These are phyloP conservation scores for Coffea canephora DNA, from an alignment of 257 asterid species.

Conservation along the genomic window DNA sequence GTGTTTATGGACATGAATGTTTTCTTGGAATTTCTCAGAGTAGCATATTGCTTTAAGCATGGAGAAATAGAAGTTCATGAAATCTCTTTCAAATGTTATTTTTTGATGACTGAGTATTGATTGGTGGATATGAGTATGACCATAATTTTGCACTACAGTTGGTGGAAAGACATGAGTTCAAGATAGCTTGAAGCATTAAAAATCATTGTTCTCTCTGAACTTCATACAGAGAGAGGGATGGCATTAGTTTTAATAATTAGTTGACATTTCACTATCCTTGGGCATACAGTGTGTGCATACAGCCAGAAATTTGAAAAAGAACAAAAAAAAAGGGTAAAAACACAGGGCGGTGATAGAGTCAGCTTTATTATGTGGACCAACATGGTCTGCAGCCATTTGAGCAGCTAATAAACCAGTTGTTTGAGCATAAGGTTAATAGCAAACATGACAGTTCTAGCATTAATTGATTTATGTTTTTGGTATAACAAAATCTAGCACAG, in stretches of 20 bases:
- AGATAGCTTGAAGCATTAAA: neutral
- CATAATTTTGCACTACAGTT: neutral
- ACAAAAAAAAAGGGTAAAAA: neutral
- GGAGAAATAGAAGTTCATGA: neutral
- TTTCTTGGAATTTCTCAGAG: neutral
- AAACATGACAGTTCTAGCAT: neutral
- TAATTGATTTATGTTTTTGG: neutral
- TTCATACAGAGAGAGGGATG: neutral
- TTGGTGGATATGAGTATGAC: neutral
- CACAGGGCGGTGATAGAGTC: neutral
- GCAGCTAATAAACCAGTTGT: neutral
- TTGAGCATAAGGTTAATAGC: neutral
- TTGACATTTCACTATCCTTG: neutral
- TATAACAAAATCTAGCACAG: neutral
- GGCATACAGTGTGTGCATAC: neutral
- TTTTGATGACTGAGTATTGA: neutral
- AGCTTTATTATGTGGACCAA: neutral
- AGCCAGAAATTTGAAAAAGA: neutral
- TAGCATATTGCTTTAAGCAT: neutral
- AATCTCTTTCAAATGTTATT: neutral
- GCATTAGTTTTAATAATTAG: neutral
- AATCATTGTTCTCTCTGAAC: too few relatives aligned
- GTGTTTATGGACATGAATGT: neutral
- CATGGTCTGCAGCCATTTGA: neutral
- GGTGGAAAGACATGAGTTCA: neutral